Evolutionary conservation across 2,329 filamentous ascomycete species (phyloP), one percentile per base, ranked within the genome.

Genomic region (Orbilia javanica): DNA sequence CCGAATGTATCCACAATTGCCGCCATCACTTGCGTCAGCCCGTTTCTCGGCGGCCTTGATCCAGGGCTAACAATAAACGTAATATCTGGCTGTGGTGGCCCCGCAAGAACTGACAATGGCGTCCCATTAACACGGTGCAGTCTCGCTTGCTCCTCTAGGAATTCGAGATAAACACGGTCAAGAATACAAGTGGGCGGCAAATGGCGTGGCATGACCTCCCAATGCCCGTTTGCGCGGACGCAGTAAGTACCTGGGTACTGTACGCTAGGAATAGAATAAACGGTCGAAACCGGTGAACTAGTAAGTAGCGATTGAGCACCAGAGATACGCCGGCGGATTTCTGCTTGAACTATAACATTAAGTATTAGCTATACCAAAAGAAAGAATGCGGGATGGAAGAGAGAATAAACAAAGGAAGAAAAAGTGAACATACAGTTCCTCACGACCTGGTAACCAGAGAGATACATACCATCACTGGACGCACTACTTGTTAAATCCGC

Each of bases 1-100:
- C 93, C 93, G 81, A 97, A 96, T n/a, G 91, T 93, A 79, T 89
- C 87, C 10, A 97, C 86, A 74, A 97, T 93, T 83, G 96, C 93
- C 48, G 92, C 94, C 82, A 96, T 93, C 13, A 97, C 88, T 80
- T 93, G 93, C 5, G 93, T 95, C 1, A 97, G 86, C 0, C 93
- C 93, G 82, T 97, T 93, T 1, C 90, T 89, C 81, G 88, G 87
- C 6, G 85, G 85, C 77, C 86, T 87, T 63, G 87, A 87, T 46
- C 89, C 86, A 0, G 92, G 92, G 82, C 95, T 93, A 44, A 95
- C 88, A 3, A 97, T 87, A 0, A 91, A 92, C 0, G 90, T 91
- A 71, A 96, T 92, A 72, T 91, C 92, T 0, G 93, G 93, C 82
- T 96, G 94, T 13, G 89, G 87, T 0, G 93, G 93, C 0, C 93